Evolutionary conservation across 2,329 filamentous ascomycete species (phyloP).

Genomic region (Xylaria arbuscula): DNA sequence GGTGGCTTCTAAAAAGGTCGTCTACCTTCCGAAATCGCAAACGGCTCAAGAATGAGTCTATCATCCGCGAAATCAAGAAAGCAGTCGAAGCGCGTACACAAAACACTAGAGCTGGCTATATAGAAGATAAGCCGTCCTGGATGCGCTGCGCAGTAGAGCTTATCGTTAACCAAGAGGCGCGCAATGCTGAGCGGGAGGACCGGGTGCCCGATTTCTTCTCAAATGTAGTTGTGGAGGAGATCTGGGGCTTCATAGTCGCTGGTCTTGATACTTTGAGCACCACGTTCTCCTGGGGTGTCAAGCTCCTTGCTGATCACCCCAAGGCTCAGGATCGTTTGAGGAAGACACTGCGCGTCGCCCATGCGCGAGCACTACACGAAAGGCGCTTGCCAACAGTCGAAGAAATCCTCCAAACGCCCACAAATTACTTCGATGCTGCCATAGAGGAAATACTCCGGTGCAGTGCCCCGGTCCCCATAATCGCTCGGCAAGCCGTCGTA

Average conservation of each 20-base stretch:
- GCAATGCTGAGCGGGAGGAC: conserved; percentile 15
- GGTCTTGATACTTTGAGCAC: conserved; percentile 30
- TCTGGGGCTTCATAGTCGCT: conserved; percentile 31
- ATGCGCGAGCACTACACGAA: background rate
- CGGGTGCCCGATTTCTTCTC: conserved; percentile 17
- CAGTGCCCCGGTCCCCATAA: conserved; percentile 3
- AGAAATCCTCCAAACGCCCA: conserved; percentile 7
- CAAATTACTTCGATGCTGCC: conserved; percentile 36
- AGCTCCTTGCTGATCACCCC: conserved; percentile 13
- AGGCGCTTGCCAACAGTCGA: conserved; percentile 10
- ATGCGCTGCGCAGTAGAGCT: conserved; percentile 12
- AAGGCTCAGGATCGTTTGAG: conserved; percentile 4
- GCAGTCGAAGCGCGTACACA: conserved; percentile 10
- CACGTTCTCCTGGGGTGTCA: conserved; percentile 23
- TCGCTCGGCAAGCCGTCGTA: conserved; percentile 21
- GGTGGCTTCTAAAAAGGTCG: conserved; percentile 21
- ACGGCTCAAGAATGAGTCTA: conserved; percentile 20
- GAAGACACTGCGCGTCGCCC: conserved; percentile 1
- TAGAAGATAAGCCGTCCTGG: background rate
- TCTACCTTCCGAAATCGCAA: conserved; percentile 9
- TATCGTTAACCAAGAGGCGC: conserved; percentile 18
- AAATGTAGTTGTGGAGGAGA: conserved; percentile 11
- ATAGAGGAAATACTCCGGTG: conserved; percentile 37
- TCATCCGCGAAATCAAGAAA: conserved; percentile 13
- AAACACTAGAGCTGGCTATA: background rate